These are phyloP conservation scores for Neofusicoccum umdonicola DNA, from an alignment of 2,329 filamentous ascomycete genomes.

Conservation along the genomic window DNA sequence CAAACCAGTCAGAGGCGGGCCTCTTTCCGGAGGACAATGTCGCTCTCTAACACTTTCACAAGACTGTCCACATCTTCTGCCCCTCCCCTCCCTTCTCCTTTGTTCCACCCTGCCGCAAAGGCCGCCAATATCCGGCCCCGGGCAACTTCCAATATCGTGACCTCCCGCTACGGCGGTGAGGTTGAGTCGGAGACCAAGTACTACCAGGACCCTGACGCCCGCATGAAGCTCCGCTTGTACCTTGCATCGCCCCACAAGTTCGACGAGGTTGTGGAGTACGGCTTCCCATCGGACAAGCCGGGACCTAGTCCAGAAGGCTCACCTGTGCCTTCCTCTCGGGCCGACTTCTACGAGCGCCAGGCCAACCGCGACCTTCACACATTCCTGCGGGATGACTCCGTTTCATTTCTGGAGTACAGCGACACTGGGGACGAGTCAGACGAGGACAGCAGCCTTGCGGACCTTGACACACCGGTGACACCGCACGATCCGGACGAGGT, in stretches of 20 bases:
- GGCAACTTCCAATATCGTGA: constrained; percentile 14
- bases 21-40: constrained; percentile 69
- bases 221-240: constrained; percentile 80
- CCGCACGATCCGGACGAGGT: constrained; percentile 34
- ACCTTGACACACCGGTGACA: constrained; percentile 34
- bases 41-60: constrained; percentile 65
- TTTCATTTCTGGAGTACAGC: constrained; percentile 39
- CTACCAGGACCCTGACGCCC: constrained; percentile 86
- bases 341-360: constrained; percentile 33
- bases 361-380: constrained; percentile 55
- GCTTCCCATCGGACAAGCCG: constrained; percentile 64
- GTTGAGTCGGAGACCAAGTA: constrained; percentile 72
- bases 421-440: constrained; percentile 27
- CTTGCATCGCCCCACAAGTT: constrained; percentile 91
- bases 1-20: constrained; percentile 9
- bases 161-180: constrained; percentile 26
- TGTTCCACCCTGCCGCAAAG: constrained; percentile 26
- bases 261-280: constrained; percentile 91
- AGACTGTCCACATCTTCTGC: constrained; percentile 50
- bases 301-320: constrained; percentile 1
- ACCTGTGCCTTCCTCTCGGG: neutral
- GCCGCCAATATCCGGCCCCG: constrained; percentile 19
- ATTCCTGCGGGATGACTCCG: constrained; percentile 58
- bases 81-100: constrained; percentile 45
- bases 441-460: constrained; percentile 24